Evolutionary conservation across 306 rosid species (phyloP).

Genomic region (Vachellia collinsii): DNA sequence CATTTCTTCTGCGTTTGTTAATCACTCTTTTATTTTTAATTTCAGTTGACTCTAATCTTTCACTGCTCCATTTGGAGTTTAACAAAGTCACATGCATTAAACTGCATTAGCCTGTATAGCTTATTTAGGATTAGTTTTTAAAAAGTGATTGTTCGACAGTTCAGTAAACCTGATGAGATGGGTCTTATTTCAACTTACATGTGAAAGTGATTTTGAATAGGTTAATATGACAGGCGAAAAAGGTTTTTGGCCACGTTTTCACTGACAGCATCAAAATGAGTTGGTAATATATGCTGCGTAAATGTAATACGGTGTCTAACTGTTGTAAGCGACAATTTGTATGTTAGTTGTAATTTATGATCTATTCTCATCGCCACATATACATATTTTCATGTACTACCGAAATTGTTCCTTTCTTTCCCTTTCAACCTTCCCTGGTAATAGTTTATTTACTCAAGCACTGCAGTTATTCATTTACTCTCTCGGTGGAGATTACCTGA

Average conservation of each 20-base stretch:
- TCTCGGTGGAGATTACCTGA: neutral
- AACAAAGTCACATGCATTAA: neutral
- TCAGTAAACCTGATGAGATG: too few relatives aligned
- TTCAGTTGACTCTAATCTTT: neutral
- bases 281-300: neutral
- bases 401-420: neutral
- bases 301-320: neutral
- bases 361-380: conserved; percentile 2
- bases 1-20: neutral
- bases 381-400: neutral
- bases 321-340: neutral
- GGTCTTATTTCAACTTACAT: too few relatives aligned
- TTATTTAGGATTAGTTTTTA: too few relatives aligned
- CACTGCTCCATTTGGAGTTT: neutral
- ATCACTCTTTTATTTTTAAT: neutral
- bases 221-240: neutral
- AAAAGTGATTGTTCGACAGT: too few relatives aligned
- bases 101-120: too few relatives aligned
- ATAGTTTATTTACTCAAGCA: neutral
- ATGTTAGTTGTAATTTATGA: neutral
- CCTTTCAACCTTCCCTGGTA: neutral
- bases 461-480: neutral
- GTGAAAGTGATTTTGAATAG: too few relatives aligned
- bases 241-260: neutral
- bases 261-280: neutral